Evolutionary conservation across 23 red algal genomes (phyloP).

Genomic region (Agarophyton chilense): DNA sequence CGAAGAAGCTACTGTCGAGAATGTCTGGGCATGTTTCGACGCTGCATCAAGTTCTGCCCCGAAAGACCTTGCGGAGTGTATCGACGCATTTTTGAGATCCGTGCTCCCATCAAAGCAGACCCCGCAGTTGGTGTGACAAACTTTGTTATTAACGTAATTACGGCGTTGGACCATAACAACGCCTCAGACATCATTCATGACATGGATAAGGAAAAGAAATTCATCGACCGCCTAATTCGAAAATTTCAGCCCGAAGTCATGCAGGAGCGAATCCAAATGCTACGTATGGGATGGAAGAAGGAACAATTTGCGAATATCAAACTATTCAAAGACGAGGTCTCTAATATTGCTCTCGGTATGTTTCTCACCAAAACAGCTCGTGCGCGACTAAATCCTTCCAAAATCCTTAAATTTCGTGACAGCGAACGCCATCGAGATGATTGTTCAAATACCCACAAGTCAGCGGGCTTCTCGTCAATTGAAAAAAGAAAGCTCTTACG

Average conservation of each 20-base stretch:
- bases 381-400: neutral
- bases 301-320: neutral
- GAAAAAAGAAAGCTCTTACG: too few relatives aligned
- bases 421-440: too few relatives aligned
- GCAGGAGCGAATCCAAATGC: neutral
- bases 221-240: neutral
- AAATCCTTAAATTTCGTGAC: neutral
- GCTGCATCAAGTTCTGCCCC: neutral
- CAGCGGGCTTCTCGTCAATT: too few relatives aligned
- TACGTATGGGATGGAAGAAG: neutral
- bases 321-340: neutral
- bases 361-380: neutral
- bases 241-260: neutral
- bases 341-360: neutral
- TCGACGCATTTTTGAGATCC: neutral
- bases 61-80: neutral
- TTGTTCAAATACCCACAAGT: too few relatives aligned
- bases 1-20: neutral
- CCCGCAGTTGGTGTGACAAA: neutral
- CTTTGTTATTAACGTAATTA: neutral
- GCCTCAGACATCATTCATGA: neutral
- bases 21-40: neutral
- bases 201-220: neutral
- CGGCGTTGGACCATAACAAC: constrained; percentile 2
- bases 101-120: neutral